Percentiles rank a stretch among this genome's conserved stretches.
Conservation (phyloP, 768 basidiomycete genomes). For the Melanogaster broomeanus region DNA sequence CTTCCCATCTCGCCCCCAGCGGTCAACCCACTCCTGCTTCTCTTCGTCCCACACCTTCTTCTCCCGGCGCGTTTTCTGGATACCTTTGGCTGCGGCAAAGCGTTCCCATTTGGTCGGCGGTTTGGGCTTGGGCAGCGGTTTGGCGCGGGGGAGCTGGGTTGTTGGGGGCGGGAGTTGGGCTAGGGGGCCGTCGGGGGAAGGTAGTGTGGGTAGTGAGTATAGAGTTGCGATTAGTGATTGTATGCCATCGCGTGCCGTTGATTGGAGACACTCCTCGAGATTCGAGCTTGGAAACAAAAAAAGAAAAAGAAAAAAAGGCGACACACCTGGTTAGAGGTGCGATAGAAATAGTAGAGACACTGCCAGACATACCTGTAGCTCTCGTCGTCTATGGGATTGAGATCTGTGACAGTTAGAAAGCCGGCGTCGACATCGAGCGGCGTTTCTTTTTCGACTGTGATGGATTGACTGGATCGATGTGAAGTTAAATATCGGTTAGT, state of each 20-base stretch:
- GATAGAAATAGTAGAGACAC: neutral
- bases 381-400: constrained; percentile 82
- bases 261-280: constrained; percentile 77
- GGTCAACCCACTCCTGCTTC: constrained; percentile 85
- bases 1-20: constrained; percentile 90
- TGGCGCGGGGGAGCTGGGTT: constrained; percentile 82
- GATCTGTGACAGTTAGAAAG: constrained; percentile 83
- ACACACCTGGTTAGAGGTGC: too few species aligned
- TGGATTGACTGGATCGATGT: constrained; percentile 55
- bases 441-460: constrained; percentile 74
- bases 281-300: constrained; percentile 51
- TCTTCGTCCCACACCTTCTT: constrained; percentile 94
- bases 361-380: constrained; percentile 67
- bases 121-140: constrained; percentile 92
- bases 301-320: neutral
- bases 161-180: constrained; percentile 78
- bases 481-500: neutral
- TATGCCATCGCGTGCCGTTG: constrained; percentile 77
- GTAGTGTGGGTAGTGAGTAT: constrained; percentile 76
- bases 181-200: constrained; percentile 79
- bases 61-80: constrained; percentile 75
- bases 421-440: constrained; percentile 83
- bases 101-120: constrained; percentile 95
- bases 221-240: constrained; percentile 81
- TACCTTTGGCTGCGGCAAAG: constrained; percentile 94